Base-by-base conservation (phyloP, 2,329 filamentous ascomycete genomes). In the Coniochaeta prunicola region DNA sequence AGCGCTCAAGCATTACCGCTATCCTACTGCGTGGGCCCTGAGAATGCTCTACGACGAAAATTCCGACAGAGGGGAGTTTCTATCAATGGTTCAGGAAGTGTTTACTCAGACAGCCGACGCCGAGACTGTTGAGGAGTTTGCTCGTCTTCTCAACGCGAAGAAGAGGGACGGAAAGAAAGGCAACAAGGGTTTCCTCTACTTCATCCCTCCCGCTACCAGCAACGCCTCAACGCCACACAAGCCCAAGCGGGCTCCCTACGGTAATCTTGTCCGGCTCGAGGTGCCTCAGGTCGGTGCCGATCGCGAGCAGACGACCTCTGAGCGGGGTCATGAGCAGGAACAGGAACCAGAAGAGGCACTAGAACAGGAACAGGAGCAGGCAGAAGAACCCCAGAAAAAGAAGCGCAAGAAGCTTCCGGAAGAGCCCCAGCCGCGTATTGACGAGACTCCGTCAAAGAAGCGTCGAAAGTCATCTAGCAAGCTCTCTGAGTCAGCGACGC, bases 1-100 rank as follows among this genome's bases (percentile, higher is more conserved):
- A 65, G 84, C 84, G 5, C 69, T 87, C 55, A 73, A 76, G 60
- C 77, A 81, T 66, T 76, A 76, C 61, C 80, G 82, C 60, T 86
- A 83, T 67, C 81, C 83, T 58, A 87, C 84, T 9, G 85, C 84
- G 2, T 87, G 79, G 74, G 83, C 84, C 45, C 74, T 87, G 60
- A 77, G 83, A 57, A 79, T 77, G 15, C 74, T 86, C 60, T 87
- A 84, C 69, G 82, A 87, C 63, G 82, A 86, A 66, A 77, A 80
- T 60, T 75, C 75, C 50, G 69, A 72, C 40, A 76, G 85, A 63
- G 70, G 76, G 17, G 72, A 73, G 36, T 84, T 86, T 65, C 73
- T 86, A 59, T 71, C 75, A 61, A 79, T 86, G 75, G 72, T 87
- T 53, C 80, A 84, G 69, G 77, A 81, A 60, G 76, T 87, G 50